These are phyloP conservation scores for Podaxis rugospora DNA, from an alignment of 768 basidiomycete species.

Conservation along the genomic window DNA sequence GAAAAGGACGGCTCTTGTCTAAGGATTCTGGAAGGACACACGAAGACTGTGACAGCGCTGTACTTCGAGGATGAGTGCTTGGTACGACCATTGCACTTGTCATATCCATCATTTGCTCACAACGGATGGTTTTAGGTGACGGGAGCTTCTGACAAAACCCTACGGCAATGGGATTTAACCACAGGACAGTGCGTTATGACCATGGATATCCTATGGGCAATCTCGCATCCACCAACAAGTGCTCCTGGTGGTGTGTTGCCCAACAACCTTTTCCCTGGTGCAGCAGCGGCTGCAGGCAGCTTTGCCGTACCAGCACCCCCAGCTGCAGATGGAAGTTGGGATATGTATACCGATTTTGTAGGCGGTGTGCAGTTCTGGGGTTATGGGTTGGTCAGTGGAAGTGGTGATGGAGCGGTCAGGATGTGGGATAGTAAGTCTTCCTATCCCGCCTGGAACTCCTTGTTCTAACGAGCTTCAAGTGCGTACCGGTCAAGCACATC, in stretches of 20 bases:
- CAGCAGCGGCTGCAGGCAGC: constrained; percentile 50
- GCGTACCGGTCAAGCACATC: constrained; percentile 96
- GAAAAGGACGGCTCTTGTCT: constrained; percentile 59
- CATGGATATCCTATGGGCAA: constrained; percentile 99
- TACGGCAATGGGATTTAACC: constrained; percentile 96
- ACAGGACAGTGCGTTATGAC: constrained; percentile 99
- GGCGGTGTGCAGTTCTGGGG: constrained; percentile 99
- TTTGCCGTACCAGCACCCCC: constrained; percentile 86
- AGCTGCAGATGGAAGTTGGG: constrained; percentile 86
- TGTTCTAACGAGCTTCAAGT: constrained; percentile 40
- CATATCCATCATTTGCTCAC: constrained; percentile 6
- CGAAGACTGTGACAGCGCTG: constrained; percentile 85
- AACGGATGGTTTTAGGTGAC: constrained; percentile 62
- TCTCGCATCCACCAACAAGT: constrained; percentile 74
- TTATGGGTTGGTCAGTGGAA: constrained; percentile 94
- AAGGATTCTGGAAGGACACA: constrained; percentile 83
- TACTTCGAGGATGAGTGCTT: constrained; percentile 95
- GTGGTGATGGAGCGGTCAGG: constrained; percentile 93
- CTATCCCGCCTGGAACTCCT: not conserved
- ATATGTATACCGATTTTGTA: constrained; percentile 96
- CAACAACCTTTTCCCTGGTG: constrained; percentile 45
- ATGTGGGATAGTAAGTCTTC: constrained; percentile 97
- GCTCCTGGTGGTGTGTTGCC: constrained; percentile 35
- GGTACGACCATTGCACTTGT: constrained; percentile 41
- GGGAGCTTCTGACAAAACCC: constrained; percentile 95